A percentile compares a stretch with the other conserved stretches of the same genome.
Evolutionary conservation across 345 rosid genomes (phyloP).

Genomic region (Bretschneidera sinensis): DNA sequence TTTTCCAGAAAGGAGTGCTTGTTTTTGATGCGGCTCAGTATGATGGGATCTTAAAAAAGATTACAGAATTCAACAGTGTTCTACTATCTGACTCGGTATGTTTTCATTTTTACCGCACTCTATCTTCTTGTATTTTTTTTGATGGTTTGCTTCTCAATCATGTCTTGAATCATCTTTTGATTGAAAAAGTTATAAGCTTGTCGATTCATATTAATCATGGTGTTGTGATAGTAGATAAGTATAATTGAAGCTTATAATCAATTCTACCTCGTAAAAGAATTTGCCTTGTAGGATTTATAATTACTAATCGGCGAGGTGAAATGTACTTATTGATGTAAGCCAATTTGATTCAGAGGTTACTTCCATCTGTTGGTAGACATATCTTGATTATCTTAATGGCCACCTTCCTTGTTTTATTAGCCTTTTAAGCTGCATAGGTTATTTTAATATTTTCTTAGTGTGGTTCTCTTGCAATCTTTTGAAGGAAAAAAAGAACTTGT

Average conservation of each 20-base stretch:
- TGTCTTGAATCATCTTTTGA: too few species aligned
- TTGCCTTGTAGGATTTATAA: too few species aligned
- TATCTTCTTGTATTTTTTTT: neutral
- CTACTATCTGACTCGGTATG: constrained; percentile 58
- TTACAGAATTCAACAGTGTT: constrained; percentile 67
- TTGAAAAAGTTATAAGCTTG: too few species aligned
- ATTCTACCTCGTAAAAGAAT: too few species aligned
- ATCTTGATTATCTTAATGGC: neutral
- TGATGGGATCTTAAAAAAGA: constrained; percentile 92
- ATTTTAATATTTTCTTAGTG: constrained; percentile 2
- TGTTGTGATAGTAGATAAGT: too few species aligned
- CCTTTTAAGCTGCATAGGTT: constrained; percentile 2
- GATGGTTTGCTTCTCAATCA: too few species aligned
- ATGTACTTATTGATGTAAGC: too few species aligned
- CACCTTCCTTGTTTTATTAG: constrained; percentile 3
- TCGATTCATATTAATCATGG: too few species aligned
- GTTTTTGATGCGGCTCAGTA: constrained; percentile 85
- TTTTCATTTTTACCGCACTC: constrained; percentile 1
- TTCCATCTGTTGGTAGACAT: neutral
- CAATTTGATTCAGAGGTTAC: too few species aligned
- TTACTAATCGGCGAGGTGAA: too few species aligned
- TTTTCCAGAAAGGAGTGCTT: constrained; percentile 91
- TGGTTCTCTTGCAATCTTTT: constrained; percentile 21
- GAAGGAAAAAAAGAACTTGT: constrained; percentile 59
- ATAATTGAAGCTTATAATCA: too few species aligned